Base-by-base conservation (phyloP, 257 asterid genomes). In the Anisodus acutangulus region DNA sequence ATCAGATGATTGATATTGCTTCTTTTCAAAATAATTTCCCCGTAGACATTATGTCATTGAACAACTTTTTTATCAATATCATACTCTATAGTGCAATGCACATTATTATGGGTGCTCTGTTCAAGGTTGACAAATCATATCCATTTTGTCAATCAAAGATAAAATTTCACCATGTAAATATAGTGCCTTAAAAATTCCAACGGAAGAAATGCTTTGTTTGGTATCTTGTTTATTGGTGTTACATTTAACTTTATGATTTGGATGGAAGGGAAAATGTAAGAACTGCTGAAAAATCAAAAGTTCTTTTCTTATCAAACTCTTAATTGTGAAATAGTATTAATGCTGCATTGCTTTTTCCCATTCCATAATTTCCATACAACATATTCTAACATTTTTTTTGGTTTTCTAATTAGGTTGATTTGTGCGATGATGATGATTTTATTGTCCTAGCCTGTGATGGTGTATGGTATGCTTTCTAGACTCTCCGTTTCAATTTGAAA, bases 371-470 rank as follows among this genome's bases (percentile, higher is more conserved):
- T 76, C 47, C 53, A 13, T 13, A 53, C 47, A 53, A 31, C 47
- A 78, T 15, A 78, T 53, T 78, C 82, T 78, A 53, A 78, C 26
- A 51, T 62, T 51, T 60, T 17, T 82, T 88, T 41, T 41, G 45
- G 53, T 74, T 49, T 54, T 78, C 64, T 53, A 19, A 87, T 81
- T 91, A 95, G 98, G 98, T 95, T 39, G 97, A 95, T 86, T 93
- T 94, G 47, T 93, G 98, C 15, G 95, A 92, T 74, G 98, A 91
- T 66, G 99, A 94, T 85, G 98, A 94, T 84, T 95, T 95, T 86
- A 76, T 95, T 55, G 97, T 95, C 89, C 95, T 95, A 68, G 99
- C 99, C 43, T 95, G 99, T 90, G 99, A 95, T 88, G 99, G 99
- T 86, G 90, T 95, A 83, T 95, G 99, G 99, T 95, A 95, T 81